Conservation (phyloP, 2,329 filamentous ascomycete genomes). For the Aphanoascus verrucosus region DNA sequence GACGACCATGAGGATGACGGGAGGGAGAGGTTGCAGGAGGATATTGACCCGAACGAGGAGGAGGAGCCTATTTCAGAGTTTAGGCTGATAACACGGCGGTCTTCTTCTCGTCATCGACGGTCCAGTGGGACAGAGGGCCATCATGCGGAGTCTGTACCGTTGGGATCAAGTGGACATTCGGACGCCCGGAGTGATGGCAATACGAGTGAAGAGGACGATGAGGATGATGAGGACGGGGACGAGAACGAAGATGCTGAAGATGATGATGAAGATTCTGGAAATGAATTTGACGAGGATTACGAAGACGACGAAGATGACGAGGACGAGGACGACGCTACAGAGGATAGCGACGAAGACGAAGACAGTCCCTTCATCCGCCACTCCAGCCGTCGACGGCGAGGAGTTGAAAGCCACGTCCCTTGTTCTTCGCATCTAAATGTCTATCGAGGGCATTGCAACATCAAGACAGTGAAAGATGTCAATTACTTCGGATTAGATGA, state of each 20-base stretch:
- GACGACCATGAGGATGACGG: constrained; percentile 28
- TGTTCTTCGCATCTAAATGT: constrained; percentile 47
- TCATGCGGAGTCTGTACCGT: background rate
- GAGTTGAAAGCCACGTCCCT: constrained; percentile 45
- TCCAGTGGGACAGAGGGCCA: background rate
- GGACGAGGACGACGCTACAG: constrained; percentile 19
- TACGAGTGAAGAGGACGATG: constrained; percentile 2
- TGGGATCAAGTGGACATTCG: background rate
- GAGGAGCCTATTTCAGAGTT: constrained; percentile 34
- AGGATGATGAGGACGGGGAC: constrained; percentile 15
- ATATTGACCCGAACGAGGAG: constrained; percentile 37
- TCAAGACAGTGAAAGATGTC: constrained; percentile 58
- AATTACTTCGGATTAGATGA: constrained; percentile 58
- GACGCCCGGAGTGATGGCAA: constrained; percentile 12
- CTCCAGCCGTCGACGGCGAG: constrained; percentile 33
- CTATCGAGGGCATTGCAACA: constrained; percentile 56
- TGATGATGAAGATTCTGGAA: too few relatives aligned
- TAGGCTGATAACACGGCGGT: constrained; percentile 19
- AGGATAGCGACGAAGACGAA: constrained; percentile 23
- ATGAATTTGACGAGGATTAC: constrained; percentile 13
- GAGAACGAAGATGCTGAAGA: constrained; percentile 5
- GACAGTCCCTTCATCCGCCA: constrained; percentile 37
- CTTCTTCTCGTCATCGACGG: background rate
- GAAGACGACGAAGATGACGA: constrained; percentile 23
- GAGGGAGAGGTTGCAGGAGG: constrained; percentile 39